Conservation (phyloP, 2,329 filamentous ascomycete species). For the Cytospora mali region DNA sequence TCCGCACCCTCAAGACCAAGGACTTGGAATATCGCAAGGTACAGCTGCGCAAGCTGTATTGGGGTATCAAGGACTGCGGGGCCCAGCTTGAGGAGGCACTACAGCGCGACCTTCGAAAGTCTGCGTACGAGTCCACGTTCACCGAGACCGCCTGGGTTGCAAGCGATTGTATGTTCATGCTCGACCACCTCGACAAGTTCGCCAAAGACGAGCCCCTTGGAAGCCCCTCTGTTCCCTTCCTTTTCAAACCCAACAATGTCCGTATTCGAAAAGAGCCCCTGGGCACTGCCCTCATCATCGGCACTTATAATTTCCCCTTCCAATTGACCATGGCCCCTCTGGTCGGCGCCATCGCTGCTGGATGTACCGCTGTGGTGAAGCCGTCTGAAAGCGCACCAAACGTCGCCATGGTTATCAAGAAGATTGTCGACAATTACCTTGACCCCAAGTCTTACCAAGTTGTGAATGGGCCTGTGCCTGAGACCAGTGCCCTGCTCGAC, state of each 20-base stretch:
- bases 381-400: slow-evolving; percentile 81
- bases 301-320: slow-evolving; percentile 92
- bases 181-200: slow-evolving; percentile 79
- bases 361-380: slow-evolving; percentile 88
- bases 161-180: slow-evolving; percentile 78
- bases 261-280: slow-evolving; percentile 85
- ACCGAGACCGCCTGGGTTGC: slow-evolving; percentile 78
- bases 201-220: slow-evolving; percentile 76
- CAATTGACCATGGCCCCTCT: slow-evolving; percentile 77
- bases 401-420: slow-evolving; percentile 76
- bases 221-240: slow-evolving; percentile 63
- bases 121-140: slow-evolving; percentile 71
- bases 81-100: slow-evolving; percentile 74
- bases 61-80: slow-evolving; percentile 81
- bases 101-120: slow-evolving; percentile 77
- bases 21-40: slow-evolving; percentile 77
- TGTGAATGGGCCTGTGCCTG: slow-evolving; percentile 78
- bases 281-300: slow-evolving; percentile 81
- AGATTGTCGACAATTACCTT: slow-evolving; percentile 74
- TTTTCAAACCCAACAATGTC: slow-evolving; percentile 70
- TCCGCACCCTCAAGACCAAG: slow-evolving; percentile 78
- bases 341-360: slow-evolving; percentile 88
- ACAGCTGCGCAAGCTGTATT: slow-evolving; percentile 94
- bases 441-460: slow-evolving; percentile 76
- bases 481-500: slow-evolving; percentile 80